Evolutionary conservation across 176 grass and related monocot genomes (phyloP), one percentile per base, ranked within the genome.

Genomic region (Guadua angustifolia): DNA sequence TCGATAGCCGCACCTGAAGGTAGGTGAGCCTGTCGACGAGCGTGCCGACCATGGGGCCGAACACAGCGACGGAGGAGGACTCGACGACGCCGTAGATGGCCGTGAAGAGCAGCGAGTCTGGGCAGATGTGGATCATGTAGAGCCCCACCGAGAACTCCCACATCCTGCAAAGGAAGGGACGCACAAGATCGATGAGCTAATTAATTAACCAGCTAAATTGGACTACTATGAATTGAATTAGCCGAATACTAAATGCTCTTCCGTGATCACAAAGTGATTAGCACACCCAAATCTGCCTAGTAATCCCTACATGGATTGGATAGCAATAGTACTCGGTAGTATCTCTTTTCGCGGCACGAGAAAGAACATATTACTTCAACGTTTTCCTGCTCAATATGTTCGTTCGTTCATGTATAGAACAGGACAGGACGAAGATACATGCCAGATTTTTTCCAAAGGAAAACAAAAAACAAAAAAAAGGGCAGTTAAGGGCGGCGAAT

Each of bases 121-220:
- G 91, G 92, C 92, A 93, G 64, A 93, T 91, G 76, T 82, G 88
- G 86, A 98, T 98, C 95, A 98, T 98, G 91, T 98, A 98, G 6
- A 98, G 50, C 78, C 91, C 89, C 46, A 95, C 93, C 1, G 91
- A 95, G 84, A 98, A 95, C 78, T 98, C 95, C 95, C 93, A 98
- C 95, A 98, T 98, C 57, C 95, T 97, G 82, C 46, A 86, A 68
- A 12, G 11, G 45, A 47, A 47, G 45, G 45, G 45, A 7, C 6
- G 0, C 45, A 47, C 45, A 47, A 13, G 45, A 13, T 47, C 45
- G 45, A 47, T 47, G 45, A 47, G 12, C 45, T 47, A 47, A 3
- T 47, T 47, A 12, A 47, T 47, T 47, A 12, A 47, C 45, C 45
- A 47, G 45, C 45, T 47, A 47, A 47, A 47, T 47, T 47, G 45